Evolutionary conservation across 2,329 filamentous ascomycete genomes (phyloP).

Genomic region (Hymenoscyphus fructigenus): DNA sequence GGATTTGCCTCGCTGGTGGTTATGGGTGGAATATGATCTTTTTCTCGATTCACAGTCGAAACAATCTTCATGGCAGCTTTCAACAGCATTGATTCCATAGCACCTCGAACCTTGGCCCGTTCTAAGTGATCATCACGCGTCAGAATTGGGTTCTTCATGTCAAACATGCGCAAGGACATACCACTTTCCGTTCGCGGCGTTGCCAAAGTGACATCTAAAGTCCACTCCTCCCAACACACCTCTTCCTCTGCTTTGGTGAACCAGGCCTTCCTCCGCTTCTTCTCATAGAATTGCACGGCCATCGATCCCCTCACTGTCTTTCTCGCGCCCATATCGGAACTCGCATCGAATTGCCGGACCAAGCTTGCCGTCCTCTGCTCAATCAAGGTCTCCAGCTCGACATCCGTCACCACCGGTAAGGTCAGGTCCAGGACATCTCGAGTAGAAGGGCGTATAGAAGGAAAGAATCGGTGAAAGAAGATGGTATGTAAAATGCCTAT

Average conservation of each 20-base stretch:
- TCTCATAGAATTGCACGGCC: slow-evolving; percentile 91
- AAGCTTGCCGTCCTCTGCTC: slow-evolving; percentile 81
- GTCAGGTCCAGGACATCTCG: slow-evolving; percentile 89
- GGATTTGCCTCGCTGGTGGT: slow-evolving; percentile 89
- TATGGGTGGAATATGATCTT: slow-evolving; percentile 95
- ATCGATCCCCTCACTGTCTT: slow-evolving; percentile 69
- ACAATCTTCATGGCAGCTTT: slow-evolving; percentile 89
- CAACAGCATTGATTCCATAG: slow-evolving; percentile 87
- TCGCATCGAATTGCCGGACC: slow-evolving; percentile 70
- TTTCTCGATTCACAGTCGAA: slow-evolving; percentile 80
- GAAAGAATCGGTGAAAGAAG: slow-evolving; percentile 98
- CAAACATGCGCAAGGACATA: slow-evolving; percentile 44
- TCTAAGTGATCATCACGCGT: slow-evolving; percentile 51
- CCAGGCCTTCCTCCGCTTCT: slow-evolving; percentile 80
- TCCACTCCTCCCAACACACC: slow-evolving; percentile 97
- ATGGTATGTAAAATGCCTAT: slow-evolving; percentile 91
- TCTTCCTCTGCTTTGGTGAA: slow-evolving; percentile 78
- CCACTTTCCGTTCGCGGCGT: slow-evolving; percentile 86
- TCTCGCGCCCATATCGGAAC: slow-evolving; percentile 45
- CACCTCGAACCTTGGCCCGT: slow-evolving; percentile 80
- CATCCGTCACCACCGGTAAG: slow-evolving; percentile 84
- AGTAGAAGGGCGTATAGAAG: slow-evolving; percentile 75
- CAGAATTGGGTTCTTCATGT: not conserved
- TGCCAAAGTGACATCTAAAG: slow-evolving; percentile 87
- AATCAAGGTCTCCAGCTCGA: slow-evolving; percentile 89